Base-by-base conservation (phyloP, 2,329 filamentous ascomycete genomes). In the Dactylellina drechsleri region DNA sequence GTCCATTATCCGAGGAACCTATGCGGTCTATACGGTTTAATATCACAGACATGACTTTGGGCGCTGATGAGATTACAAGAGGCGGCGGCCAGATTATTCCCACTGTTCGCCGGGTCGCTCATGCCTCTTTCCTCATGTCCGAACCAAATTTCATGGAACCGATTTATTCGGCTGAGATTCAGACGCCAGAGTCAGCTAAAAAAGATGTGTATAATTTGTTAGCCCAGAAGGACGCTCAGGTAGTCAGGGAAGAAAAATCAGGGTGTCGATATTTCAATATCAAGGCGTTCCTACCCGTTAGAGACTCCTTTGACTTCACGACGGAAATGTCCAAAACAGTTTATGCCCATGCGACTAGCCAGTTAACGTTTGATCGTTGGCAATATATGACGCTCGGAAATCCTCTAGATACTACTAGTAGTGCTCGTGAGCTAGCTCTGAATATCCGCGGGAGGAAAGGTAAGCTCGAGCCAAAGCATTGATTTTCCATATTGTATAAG, bases 61-160 rank as follows among this genome's bases (percentile, higher is more conserved):
- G 98, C 88, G 92, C 95, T 82, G 95, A 99, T 90, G 93, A 95
- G 82, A 99, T 99, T 81, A 95, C 99, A 86, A 93, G 95, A 91
- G 95, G 95, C 89, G 93, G 92, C 89, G 95, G 95, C 84, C 95
- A 99, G 87, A 88, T 99, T 85, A 98, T 99, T 83, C 94, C 95
- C 81, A 99, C 95, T 82, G 88, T 95, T 81, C 93, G 95, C 86
- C 95, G 95, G 90, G 95, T 97, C 81, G 87, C 98, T 82, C 97
- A 96, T 86, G 95, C 95, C 82, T 87, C 95, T 79, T 85, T 92
- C 79, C 91, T 99, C 79, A 88, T 99, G 80, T 94, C 95, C 81
- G 89, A 96, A 80, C 95, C 95, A 79, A 89, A 89, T 85, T 89
- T 78, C 90, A 36, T 92, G 81, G 95, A 99, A 89, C 95, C 95